Evolutionary conservation across 2,329 filamentous ascomycete species (phyloP), one percentile per base, ranked within the genome.

Genomic region (Fusarium sp.): DNA sequence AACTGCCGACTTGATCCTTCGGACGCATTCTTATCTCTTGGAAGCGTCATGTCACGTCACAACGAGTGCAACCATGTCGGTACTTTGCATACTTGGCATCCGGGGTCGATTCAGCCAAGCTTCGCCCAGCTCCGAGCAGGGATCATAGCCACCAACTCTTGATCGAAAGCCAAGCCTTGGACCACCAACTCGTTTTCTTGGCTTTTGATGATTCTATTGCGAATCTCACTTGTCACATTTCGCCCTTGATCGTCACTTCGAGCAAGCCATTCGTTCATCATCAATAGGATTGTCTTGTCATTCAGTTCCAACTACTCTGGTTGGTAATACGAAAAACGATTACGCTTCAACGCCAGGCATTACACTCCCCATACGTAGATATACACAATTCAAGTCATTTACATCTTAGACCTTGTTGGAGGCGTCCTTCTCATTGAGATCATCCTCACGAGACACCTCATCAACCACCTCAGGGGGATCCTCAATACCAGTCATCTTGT

Each of bases 401-500:
- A 6, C 41, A 14, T 14, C 35, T 67, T 69, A 78, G 27, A 78
- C 76, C 65, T 68, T 77, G 61, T 75, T 75, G n/a, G 73, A 67
- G 35, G 63, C 61, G 56, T 71, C 68, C 45, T 60, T 71, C 57
- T 74, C 71, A 5, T 61, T 57, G 6, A 29, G 5, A 10, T 72
- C 73, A 3, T 24, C 11, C 50, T 78, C 69, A 20, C 24, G 72
- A 14, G 73, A 73, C 1, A 65, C 65, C 16, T 75, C 50, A 2
- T 80, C 79, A 20, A 71, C 27, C 41, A 45, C 48, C 43, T 78
- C 76, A 0, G 59, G 65, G 0, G 76, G 59, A 31, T 78, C 76
- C 33, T 74, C 71, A 4, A 81, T 80, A 0, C 61, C 58, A 8
- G 78, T 80, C 73, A 74, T 70, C 72, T 78, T 80, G 31, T 66